Percentiles rank a stretch among this genome's conserved stretches.
phyloP scores from a whole-genome alignment of 1,139 yeast species.

The Kodamaea suecica region DNA sequence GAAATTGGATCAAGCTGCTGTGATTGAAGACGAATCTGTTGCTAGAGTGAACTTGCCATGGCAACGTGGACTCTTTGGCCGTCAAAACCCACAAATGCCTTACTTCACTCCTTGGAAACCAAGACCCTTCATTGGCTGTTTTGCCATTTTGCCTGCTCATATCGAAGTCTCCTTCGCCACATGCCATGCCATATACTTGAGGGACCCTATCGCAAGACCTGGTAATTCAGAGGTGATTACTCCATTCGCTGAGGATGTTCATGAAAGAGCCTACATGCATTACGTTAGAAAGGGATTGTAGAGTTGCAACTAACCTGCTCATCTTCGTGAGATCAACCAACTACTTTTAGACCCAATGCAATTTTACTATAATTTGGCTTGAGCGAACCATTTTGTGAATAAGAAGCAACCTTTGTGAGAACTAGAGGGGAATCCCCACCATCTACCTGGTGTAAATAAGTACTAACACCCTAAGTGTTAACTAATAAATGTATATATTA shows the following conservation, averaged over 20 bases:
- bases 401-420: no score
- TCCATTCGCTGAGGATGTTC: slow-evolving; percentile 80
- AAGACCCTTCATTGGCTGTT: slow-evolving; percentile 88
- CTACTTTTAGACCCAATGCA: no score
- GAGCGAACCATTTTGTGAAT: no score
- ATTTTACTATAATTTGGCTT: no score
- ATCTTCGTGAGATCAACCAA: no score
- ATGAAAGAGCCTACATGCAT: slow-evolving; percentile 95
- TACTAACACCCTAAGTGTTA: background rate
- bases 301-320: no score
- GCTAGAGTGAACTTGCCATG: slow-evolving; percentile 62
- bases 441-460: background rate
- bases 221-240: slow-evolving; percentile 95
- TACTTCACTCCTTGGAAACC: slow-evolving; percentile 98
- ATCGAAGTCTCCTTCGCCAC: slow-evolving; percentile 85
- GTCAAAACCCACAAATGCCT: slow-evolving; percentile 69
- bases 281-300: slow-evolving; percentile 77
- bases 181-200: slow-evolving; percentile 90
- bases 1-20: slow-evolving; percentile 49
- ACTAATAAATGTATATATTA: background rate
- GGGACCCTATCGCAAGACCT: slow-evolving; percentile 97
- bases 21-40: slow-evolving; percentile 51
- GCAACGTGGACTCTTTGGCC: slow-evolving; percentile 77
- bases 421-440: no score
- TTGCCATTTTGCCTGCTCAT: slow-evolving; percentile 89